Base-by-base conservation (phyloP, 176 grass and related monocot genomes). In the Cenchrus purpureus region DNA sequence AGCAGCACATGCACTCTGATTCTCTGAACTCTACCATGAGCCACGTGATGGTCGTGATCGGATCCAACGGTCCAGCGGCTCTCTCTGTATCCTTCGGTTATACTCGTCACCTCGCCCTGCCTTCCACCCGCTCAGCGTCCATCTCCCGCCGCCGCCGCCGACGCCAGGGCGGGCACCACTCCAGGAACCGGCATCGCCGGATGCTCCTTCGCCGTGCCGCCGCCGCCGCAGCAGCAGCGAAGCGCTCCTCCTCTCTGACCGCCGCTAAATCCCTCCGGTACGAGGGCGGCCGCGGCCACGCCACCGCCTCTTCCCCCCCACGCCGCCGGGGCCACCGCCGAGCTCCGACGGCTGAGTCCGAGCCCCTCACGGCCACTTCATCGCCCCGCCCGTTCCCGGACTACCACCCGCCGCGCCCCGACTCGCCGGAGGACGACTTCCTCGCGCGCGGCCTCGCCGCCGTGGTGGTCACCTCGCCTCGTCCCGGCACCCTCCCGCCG, bases 361-460 rank as follows among this genome's bases (percentile, higher is more conserved):
- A 71, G 13, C 15, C 75, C 40, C 57, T 83, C 69, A 57, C 56
- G 12, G 22, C 42, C 13, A 73, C 67, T 25, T 12, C 59, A 17
- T 65, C 75, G 8, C 86, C 81, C 52, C 86, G 89, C 0, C 79
- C 88, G 6, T 95, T 91, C 76, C 87, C 93, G 17, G 81, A 91
- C 20, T 90, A 89, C 78, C 79, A 79, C 53, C 92, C 92, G 37
- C 95, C 89, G 29, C 88, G 81, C 10, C 87, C 91, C 6, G 87
- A 82, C 31, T 92, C 91, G 49, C 78, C 84, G 69, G 81, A 77
- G 4, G 92, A 91, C 77, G 86, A 85, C 43, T 80, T 46, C 50
- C 87, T 92, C 82, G 89, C 94, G 22, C 66, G 82, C 72, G 75
- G 80, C 71, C 82, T 93, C 61, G 73, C 90, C 80, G 73, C 93